Evolutionary conservation across 108 stramenopile genomes (phyloP).

Genomic region (Pseudonitzschia multiseries): DNA sequence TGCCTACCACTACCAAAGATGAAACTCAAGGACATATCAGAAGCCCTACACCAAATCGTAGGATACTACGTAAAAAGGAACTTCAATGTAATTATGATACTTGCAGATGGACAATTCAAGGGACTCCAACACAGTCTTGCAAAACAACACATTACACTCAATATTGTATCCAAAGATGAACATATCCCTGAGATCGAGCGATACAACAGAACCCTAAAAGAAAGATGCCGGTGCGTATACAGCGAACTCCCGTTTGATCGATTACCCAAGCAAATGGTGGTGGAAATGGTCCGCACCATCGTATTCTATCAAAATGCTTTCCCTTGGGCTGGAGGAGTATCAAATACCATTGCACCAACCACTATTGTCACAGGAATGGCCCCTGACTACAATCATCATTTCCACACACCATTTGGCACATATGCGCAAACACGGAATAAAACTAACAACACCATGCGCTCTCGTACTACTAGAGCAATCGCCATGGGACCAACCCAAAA

Average conservation of each 20-base stretch:
- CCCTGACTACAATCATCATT: not conserved
- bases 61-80: not conserved
- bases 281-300: not conserved
- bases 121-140: too few species aligned
- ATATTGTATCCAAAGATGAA: too few species aligned
- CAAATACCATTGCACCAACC: too few species aligned
- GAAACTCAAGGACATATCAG: not conserved
- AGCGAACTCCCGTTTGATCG: not conserved
- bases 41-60: too few species aligned
- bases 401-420: not conserved
- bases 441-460: not conserved
- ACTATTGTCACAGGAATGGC: not conserved
- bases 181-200: not conserved
- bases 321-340: not conserved
- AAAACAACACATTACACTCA: too few species aligned
- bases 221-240: too few species aligned
- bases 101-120: not conserved
- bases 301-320: not conserved
- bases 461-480: not conserved
- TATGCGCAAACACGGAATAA: not conserved
- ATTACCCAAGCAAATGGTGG: not conserved
- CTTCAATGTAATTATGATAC: not conserved
- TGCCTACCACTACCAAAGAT: too few species aligned
- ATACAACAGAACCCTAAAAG: not conserved
- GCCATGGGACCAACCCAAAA: not conserved